These are phyloP conservation scores for Cordyceps cateniannulata DNA, from an alignment of 2,329 filamentous ascomycete species.

Conservation along the genomic window DNA sequence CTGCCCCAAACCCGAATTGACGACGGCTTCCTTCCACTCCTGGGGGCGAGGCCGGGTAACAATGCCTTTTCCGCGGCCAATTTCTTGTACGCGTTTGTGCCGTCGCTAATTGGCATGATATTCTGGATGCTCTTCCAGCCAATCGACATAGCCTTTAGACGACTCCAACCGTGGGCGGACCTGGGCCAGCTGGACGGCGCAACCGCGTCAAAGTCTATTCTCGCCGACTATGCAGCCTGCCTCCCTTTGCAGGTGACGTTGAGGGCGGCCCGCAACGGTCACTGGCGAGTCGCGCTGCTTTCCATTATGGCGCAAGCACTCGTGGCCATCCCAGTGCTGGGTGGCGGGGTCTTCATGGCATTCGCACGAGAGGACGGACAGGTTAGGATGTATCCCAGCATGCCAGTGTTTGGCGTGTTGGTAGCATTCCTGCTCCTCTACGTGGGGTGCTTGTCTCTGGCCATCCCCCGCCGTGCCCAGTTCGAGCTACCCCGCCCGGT, in stretches of 20 bases:
- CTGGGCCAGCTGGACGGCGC: constrained; percentile 52
- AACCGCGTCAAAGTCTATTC: constrained; percentile 54
- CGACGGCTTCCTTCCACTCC: constrained; percentile 63
- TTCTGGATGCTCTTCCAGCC: constrained; percentile 62
- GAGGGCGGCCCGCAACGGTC: constrained; percentile 51
- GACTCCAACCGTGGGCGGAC: constrained; percentile 63
- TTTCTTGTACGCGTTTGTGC: constrained; percentile 77
- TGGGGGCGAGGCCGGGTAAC: constrained; percentile 53
- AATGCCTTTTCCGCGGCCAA: constrained; percentile 77
- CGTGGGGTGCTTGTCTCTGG: constrained; percentile 52
- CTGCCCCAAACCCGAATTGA: constrained; percentile 59
- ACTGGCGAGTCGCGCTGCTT: constrained; percentile 58
- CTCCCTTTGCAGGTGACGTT: constrained; percentile 54
- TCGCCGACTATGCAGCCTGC: constrained; percentile 65
- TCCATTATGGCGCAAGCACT: constrained; percentile 55
- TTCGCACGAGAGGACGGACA: constrained; percentile 47
- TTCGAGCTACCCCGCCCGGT: constrained; percentile 68
- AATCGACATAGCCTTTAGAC: constrained; percentile 58
- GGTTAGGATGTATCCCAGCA: constrained; percentile 64
- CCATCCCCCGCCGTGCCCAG: constrained; percentile 54
- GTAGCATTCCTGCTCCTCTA: constrained; percentile 67
- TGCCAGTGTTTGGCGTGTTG: constrained; percentile 67
- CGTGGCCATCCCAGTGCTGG: constrained; percentile 58
- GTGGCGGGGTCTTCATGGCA: constrained; percentile 67
- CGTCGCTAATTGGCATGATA: constrained; percentile 59